These are phyloP conservation scores for Orychophragmus violaceus DNA, from an alignment of 345 rosid genomes.

Conservation along the genomic window DNA sequence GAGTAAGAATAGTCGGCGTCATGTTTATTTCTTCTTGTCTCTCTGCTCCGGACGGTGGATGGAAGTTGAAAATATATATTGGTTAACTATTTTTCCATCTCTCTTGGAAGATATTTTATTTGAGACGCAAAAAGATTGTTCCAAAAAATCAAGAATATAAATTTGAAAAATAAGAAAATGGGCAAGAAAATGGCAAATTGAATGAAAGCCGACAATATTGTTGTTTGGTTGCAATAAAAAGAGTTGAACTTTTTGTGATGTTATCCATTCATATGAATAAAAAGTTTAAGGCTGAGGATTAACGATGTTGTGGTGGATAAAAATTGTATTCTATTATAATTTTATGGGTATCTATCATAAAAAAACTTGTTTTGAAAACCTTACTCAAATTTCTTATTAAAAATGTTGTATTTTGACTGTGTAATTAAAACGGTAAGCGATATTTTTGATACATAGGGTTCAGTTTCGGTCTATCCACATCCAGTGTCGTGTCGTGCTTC, in stretches of 20 bases:
- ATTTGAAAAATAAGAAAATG: not conserved
- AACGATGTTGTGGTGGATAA: no score
- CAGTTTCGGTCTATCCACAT: no score
- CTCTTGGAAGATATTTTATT: constrained; percentile 21
- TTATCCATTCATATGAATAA: constrained; percentile 6
- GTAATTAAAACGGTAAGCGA: no score
- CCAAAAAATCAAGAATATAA: not conserved
- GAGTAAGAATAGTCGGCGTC: constrained; percentile 21
- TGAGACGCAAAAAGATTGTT: not conserved
- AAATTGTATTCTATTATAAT: no score
- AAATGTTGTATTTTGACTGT: no score
- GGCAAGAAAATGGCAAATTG: not conserved
- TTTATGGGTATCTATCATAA: no score
- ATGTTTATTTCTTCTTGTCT: not conserved
- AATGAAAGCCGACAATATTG: not conserved
- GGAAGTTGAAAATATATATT: not conserved
- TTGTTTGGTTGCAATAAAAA: constrained; percentile 1
- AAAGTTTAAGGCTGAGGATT: constrained; percentile 23
- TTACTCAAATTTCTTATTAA: no score
- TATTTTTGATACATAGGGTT: no score
- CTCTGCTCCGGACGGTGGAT: constrained; percentile 15
- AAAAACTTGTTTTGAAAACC: no score
- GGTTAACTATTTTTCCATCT: not conserved
- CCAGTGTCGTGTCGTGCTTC: no score
- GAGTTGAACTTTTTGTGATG: not conserved